These are phyloP conservation scores for Solioccasus polychromus DNA, from an alignment of 768 basidiomycete genomes.

Conservation along the genomic window DNA sequence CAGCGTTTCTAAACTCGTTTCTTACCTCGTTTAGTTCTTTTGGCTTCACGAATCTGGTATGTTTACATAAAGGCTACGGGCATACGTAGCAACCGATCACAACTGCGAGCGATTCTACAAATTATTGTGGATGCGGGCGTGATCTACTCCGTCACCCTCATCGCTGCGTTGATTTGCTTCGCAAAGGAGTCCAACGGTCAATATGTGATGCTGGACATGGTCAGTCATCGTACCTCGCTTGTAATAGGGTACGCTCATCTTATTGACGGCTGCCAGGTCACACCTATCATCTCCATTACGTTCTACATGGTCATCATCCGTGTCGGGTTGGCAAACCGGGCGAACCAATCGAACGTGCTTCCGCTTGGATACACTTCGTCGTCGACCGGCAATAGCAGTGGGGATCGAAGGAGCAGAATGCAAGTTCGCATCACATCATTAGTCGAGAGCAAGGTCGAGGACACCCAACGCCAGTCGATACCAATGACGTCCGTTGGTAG, in stretches of 20 bases:
- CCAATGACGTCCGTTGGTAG: too few relatives aligned
- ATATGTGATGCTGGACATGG: slow-evolving; percentile 35
- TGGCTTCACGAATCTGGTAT: slow-evolving; percentile 26
- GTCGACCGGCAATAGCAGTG: too few relatives aligned
- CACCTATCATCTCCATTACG: slow-evolving; percentile 13
- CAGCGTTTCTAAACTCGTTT: not conserved
- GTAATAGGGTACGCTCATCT: too few relatives aligned
- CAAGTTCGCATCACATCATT: too few relatives aligned
- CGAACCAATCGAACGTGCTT: not conserved
- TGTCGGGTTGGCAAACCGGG: not conserved
- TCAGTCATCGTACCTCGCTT: slow-evolving; percentile 12
- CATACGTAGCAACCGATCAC: slow-evolving; percentile 7
- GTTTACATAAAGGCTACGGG: slow-evolving; percentile 20
- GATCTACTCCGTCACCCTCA: slow-evolving; percentile 34
- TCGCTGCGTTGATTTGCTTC: slow-evolving; percentile 31
- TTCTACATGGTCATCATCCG: slow-evolving; percentile 14
- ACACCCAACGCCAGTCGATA: too few relatives aligned
- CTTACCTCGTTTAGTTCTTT: slow-evolving; percentile 9
- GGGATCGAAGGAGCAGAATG: too few relatives aligned
- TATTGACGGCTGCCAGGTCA: too few relatives aligned
- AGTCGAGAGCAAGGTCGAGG: too few relatives aligned
- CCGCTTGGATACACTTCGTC: not conserved
- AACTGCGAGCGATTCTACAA: slow-evolving; percentile 11
- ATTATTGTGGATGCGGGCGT: slow-evolving; percentile 35
- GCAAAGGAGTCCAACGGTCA: slow-evolving; percentile 24